Base-by-base conservation (phyloP, 1,284 basidiomycete genomes). In the Cyathus olla region DNA sequence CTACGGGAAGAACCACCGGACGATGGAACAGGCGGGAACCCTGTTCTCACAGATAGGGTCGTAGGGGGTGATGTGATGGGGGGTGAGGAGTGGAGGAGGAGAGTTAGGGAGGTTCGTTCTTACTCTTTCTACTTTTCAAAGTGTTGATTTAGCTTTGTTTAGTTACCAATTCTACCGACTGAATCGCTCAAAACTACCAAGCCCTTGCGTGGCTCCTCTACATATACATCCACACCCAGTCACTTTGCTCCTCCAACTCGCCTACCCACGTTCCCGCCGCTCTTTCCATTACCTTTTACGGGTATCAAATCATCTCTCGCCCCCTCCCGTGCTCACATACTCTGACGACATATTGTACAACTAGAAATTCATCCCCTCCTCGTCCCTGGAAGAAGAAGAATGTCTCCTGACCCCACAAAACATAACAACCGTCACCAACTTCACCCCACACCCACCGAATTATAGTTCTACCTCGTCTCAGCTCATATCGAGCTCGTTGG, bases 301-400 rank as follows among this genome's bases (percentile, higher is more conserved):
- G 65, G 84, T 96, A 26, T 95, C 90, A 22, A 78, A 84, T 0
- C 83, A 93, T 54, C 87, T 99, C 17, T 92, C 93, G 61, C 80
- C 99, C 1, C 96, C 97, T 0, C 96, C 97, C 0, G 85, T 98
- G 44, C 84, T 97, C 51, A 98, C 96, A 2, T 99, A 98, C 72
- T 94, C 96, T 15, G 96, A 97, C 74, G 93, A 92, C 29, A 96
- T 98, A 2, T 85, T 99, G 9, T 99, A 96, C 83, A 98, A 98
- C 73, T 98, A 95, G 95, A 76, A 80, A 10, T 81, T 87, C 59
- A 79, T n/a, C 31, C 79, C n/a, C n/a, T n/a, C n/a, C n/a, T n/a
- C n/a, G n/a, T n/a, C n/a, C n/a, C n/a, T n/a, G n/a, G 31, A 6
- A 35, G 31, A 35, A n/a, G 31, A n/a, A n/a, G n/a, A n/a, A n/a